These are phyloP conservation scores for Sordariomycetes sp. DNA, from an alignment of 2,329 filamentous ascomycete genomes.

Conservation along the genomic window DNA sequence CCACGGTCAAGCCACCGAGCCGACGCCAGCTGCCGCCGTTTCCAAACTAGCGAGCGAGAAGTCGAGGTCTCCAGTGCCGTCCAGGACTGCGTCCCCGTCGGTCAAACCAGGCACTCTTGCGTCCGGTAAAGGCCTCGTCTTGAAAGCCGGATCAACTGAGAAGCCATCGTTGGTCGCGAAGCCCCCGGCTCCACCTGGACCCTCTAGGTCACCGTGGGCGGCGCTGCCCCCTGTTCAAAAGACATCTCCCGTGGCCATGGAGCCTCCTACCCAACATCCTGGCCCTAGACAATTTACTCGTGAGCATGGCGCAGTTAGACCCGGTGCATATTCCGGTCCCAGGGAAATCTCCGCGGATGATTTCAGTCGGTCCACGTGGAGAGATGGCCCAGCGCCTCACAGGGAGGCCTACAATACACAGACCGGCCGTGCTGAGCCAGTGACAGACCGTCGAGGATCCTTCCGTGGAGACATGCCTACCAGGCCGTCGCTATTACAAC, in stretches of 20 bases:
- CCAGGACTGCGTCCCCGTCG: conserved; percentile 24
- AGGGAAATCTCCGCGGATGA: conserved; percentile 92
- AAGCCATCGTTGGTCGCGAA: conserved; percentile 67
- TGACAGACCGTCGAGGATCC: conserved; percentile 64
- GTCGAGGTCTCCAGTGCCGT: conserved; percentile 29
- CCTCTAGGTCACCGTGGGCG: conserved; percentile 88
- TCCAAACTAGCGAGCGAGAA: conserved; percentile 25
- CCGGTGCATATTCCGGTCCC: conserved; percentile 28
- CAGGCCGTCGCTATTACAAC: conserved; percentile 70
- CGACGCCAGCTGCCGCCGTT: conserved; percentile 12
- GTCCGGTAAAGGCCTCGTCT: conserved; percentile 49
- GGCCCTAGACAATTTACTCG: conserved; percentile 29
- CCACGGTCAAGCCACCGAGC: conserved; percentile 2
- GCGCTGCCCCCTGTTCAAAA: conserved; percentile 75
- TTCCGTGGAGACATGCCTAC: conserved; percentile 57
- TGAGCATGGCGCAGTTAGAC: conserved; percentile 47
- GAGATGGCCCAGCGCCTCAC: conserved; percentile 54
- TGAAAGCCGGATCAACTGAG: conserved; percentile 54
- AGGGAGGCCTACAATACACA: conserved; percentile 91
- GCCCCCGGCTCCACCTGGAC: conserved; percentile 53
- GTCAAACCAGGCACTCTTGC: conserved; percentile 34
- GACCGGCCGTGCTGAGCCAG: conserved; percentile 86
- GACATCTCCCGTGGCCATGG: conserved; percentile 57
- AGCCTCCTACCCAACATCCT: conserved; percentile 35
- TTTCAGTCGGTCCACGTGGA: conserved; percentile 75